phyloP scores from a whole-genome alignment of 2,329 filamentous ascomycete species.

The Didymella segeticola region DNA sequence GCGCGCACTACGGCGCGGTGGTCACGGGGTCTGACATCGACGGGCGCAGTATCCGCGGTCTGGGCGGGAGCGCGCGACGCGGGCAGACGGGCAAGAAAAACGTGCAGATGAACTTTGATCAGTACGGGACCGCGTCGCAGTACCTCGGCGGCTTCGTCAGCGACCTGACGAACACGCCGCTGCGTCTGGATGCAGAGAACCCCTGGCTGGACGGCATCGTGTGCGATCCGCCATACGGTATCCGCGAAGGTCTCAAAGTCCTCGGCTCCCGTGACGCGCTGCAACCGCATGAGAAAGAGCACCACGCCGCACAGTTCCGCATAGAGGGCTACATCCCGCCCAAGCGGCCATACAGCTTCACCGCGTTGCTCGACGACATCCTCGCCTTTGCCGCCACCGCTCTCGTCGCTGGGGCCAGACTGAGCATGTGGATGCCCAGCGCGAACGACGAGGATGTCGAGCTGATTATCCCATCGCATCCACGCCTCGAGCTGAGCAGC shows the following conservation, averaged over 20 bases:
- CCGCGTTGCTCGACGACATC: constrained; percentile 88
- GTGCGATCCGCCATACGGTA: constrained; percentile 95
- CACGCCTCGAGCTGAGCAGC: constrained; percentile 73
- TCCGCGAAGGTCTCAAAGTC: constrained; percentile 89
- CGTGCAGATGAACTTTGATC: constrained; percentile 77
- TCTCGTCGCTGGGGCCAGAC: constrained; percentile 77
- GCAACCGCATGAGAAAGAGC: constrained; percentile 30
- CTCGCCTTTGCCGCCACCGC: constrained; percentile 79
- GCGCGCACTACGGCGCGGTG: constrained; percentile 85
- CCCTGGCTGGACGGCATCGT: constrained; percentile 83
- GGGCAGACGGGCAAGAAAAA: constrained; percentile 52
- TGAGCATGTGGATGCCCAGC: constrained; percentile 98
- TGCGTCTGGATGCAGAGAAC: constrained; percentile 49
- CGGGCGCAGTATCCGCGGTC: constrained; percentile 82
- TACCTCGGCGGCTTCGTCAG: constrained; percentile 83
- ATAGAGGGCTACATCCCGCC: constrained; percentile 75
- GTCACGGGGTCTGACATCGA: constrained; percentile 93
- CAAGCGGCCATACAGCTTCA: constrained; percentile 90
- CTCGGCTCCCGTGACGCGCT: constrained; percentile 72
- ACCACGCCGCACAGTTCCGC: constrained; percentile 37
- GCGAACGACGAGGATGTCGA: constrained; percentile 69
- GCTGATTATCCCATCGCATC: constrained; percentile 78
- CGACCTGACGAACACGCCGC: constrained; percentile 86
- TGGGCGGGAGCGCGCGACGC: constrained; percentile 52
- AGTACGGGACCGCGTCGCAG: constrained; percentile 72